Base-by-base conservation (phyloP, 768 basidiomycete species). In the Mycena crocata region DNA sequence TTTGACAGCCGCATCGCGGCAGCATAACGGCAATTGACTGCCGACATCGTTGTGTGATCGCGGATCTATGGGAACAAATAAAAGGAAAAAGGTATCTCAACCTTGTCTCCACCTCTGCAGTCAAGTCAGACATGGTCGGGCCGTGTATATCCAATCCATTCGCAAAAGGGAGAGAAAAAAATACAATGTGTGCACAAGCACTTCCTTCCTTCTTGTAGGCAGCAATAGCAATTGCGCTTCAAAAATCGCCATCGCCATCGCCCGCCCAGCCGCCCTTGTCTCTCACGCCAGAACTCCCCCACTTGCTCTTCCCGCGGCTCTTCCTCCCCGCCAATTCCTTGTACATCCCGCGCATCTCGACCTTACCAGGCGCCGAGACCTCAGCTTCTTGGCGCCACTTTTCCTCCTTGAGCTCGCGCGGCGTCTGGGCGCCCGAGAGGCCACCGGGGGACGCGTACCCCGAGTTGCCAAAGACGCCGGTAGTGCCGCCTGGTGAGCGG, bases 341-440 rank as follows among this genome's bases (percentile, higher is more conserved):
- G 82, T 97, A 98, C 85, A 92, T 90, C 72, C 92, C 92, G 42
- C 95, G 87, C 91, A 95, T 94, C 77, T 95, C 93, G 3, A 88
- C 65, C 79, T 96, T 97, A 51, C 87, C 87, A 31, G 93, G 94
- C 23, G 82, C 80, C 13, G 80, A 71, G 0, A 79, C 78, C 46
- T 90, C 87, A 7, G 86, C 86, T 67, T 88, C 86, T 37, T 76
- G 75, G 62, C 79, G 82, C 91, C 94, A 95, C 67, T 84, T 86
- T 73, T 94, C 94, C 72, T 95, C 94, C 37, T 89, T 89, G 26
- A 90, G 67, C 74, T 95, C 93, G 30, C 87, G 84, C 10, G 94
- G 93, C 0, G 93, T 95, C 74, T 91, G 91, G 72, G 91, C 86
- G 10, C 93, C 93, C 71, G 90, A 85, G n/a, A n/a, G n/a, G n/a